phyloP scores from a whole-genome alignment of 2,329 filamentous ascomycete genomes.

The Aquanectria penicillioides region DNA sequence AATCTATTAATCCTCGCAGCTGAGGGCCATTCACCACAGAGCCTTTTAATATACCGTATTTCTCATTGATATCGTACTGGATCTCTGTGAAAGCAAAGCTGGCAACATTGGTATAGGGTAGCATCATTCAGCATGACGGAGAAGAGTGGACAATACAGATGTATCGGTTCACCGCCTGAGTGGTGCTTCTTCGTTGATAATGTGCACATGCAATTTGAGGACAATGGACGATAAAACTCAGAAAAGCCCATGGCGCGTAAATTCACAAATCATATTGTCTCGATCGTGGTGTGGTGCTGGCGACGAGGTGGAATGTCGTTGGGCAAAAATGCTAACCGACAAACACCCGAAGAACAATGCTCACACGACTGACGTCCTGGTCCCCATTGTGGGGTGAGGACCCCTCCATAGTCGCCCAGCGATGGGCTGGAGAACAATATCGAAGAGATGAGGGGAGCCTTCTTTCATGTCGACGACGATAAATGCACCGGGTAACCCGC shows the following conservation, averaged over 20 bases:
- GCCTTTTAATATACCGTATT: too few relatives aligned
- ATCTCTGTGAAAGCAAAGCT: too few relatives aligned
- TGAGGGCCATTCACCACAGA: too few relatives aligned
- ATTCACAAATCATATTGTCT: background rate
- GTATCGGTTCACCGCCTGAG: too few relatives aligned
- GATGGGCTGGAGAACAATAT: conserved; percentile 44
- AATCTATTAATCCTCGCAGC: too few relatives aligned
- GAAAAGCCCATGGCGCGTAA: background rate
- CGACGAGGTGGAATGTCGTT: conserved; percentile 26
- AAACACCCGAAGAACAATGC: conserved; percentile 36
- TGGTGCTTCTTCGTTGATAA: too few relatives aligned
- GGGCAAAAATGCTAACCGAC: conserved; percentile 33
- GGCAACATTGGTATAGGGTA: too few relatives aligned
- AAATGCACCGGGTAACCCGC: conserved; percentile 35
- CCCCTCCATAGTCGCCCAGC: conserved; percentile 28
- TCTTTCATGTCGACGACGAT: conserved; percentile 26
- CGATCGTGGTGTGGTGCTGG: conserved; percentile 1
- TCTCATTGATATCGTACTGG: too few relatives aligned
- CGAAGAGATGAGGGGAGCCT: conserved; percentile 31
- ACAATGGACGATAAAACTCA: background rate
- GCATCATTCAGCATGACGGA: too few relatives aligned
- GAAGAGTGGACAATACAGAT: too few relatives aligned
- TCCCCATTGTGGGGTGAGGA: conserved; percentile 40
- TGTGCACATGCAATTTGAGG: background rate
- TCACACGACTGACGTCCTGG: conserved; percentile 25